Evolutionary conservation across 1,284 basidiomycete genomes (phyloP).

Genomic region (Coniferiporia sulphurascens): DNA sequence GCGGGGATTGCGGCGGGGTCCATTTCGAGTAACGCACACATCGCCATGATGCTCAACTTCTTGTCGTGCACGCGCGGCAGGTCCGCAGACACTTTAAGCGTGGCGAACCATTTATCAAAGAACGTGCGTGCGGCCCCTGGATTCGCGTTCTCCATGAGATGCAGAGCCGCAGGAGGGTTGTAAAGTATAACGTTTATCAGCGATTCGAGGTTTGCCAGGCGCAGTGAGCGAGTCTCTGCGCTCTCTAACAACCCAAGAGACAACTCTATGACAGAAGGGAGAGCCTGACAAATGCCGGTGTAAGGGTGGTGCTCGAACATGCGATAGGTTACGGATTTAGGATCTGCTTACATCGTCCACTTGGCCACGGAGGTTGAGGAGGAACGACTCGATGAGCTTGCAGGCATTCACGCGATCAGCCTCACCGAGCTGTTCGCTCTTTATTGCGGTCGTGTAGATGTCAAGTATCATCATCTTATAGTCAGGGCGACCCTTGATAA

Average conservation of each 20-base stretch:
- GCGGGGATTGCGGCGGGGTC: slow-evolving; percentile 53
- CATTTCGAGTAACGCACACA: slow-evolving; percentile 73
- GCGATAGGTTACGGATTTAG: no score
- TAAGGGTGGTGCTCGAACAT: neutral
- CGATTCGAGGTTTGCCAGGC: slow-evolving; percentile 77
- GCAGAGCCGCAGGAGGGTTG: slow-evolving; percentile 74
- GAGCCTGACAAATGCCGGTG: slow-evolving; percentile 29
- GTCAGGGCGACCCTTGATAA: slow-evolving; percentile 67
- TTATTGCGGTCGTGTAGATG: slow-evolving; percentile 77
- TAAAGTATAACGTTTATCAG: slow-evolving; percentile 84
- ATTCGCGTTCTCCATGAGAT: slow-evolving; percentile 63
- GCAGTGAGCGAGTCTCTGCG: slow-evolving; percentile 58
- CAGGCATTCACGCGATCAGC: slow-evolving; percentile 80
- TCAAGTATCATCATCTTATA: slow-evolving; percentile 83
- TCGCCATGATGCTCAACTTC: slow-evolving; percentile 74
- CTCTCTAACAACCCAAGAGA: slow-evolving; percentile 56
- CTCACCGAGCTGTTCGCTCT: slow-evolving; percentile 71
- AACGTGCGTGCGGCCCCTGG: slow-evolving; percentile 60
- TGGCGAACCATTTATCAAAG: slow-evolving; percentile 77
- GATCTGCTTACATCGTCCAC: slow-evolving; percentile 62
- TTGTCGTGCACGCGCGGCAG: slow-evolving; percentile 90
- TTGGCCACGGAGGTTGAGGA: slow-evolving; percentile 74
- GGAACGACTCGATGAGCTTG: slow-evolving; percentile 79
- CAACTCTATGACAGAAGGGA: slow-evolving; percentile 55
- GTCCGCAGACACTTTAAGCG: slow-evolving; percentile 56